Base-by-base conservation (phyloP, 1,139 yeast species). In the Suhomyces chickasaworum region DNA sequence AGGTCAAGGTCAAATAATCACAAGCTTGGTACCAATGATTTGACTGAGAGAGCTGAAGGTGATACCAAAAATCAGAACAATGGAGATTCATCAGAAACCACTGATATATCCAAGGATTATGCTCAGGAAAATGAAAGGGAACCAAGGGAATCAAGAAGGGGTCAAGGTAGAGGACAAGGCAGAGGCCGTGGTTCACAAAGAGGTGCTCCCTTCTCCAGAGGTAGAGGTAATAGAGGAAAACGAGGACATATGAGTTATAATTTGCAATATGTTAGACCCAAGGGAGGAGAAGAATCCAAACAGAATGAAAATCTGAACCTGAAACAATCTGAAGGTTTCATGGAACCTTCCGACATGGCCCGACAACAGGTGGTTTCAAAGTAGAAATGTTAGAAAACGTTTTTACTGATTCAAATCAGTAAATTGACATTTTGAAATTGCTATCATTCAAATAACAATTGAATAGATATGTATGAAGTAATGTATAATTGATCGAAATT, bases 221-320 rank as follows among this genome's bases (percentile, higher is more conserved):
- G 52, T 20, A 51, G 53, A 41, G 55, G 55, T 2, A 16, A 17
- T 17, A 42, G 57, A 40, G 52, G 52, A 22, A 46, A 56, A 43
- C 53, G 53, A 15, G 41, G 46, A 12, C 42, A 33, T 8, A 27
- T 48, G 29, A 50, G 53, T 37, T 57, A 51, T 44, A 65, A 65
- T 46, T 63, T 63, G 39, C 66, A 57, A 42, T 67, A 68, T 50
- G 66, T 65, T 22, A 55, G 71, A 52, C 54, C 56, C 34, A 58
- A 58, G 37, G 41, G 49, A 8, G 53, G 47, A n/a, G 53, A 45
- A 16, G 45, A 41, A 17, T 22, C 40, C 3, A 39, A 42, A 36
- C 40, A 20, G 38, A 42, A 22, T 15, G 13, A 25, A 25, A 10
- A 10, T 12, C 12, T 7, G 12, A 23, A 8, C 12, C 42, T n/a